A percentile compares a stretch with the other conserved stretches of the same genome.
Conservation (phyloP, 257 asterid species). For the Misopates orontium region DNA sequence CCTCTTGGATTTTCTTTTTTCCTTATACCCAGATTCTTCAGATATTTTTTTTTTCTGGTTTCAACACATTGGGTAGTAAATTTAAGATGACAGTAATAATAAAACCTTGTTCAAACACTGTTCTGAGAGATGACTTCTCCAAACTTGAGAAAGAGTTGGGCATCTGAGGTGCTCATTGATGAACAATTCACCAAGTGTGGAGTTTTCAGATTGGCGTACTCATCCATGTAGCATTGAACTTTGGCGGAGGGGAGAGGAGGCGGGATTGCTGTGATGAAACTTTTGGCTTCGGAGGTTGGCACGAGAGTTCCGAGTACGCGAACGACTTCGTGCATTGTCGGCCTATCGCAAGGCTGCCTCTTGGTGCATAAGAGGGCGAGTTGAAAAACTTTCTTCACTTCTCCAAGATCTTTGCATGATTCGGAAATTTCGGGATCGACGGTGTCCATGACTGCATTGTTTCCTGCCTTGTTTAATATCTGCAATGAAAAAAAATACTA, state of each 20-base stretch:
- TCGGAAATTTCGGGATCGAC: constrained; percentile 78
- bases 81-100: background rate
- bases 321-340: constrained; percentile 88
- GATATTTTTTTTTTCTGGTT: background rate
- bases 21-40: background rate
- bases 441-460: constrained; percentile 84
- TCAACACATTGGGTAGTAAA: background rate
- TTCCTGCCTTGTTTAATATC: constrained; percentile 76
- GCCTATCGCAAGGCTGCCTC: constrained; percentile 81
- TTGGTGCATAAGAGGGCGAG: constrained; percentile 90
- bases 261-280: constrained; percentile 6
- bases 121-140: constrained; percentile 28
- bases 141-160: constrained; percentile 21
- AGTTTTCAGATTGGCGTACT: constrained; percentile 81
- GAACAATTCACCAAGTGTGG: constrained; percentile 86
- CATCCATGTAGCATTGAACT: constrained; percentile 72
- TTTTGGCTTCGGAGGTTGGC: constrained; percentile 39
- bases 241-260: constrained; percentile 42
- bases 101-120: constrained; percentile 15
- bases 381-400: constrained; percentile 89
- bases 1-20: background rate
- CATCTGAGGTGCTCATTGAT: constrained; percentile 51
- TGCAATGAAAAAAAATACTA: constrained; percentile 32
- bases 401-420: constrained; percentile 78
- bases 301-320: constrained; percentile 65